Evolutionary conservation across 177 flowering plant genomes (phyloP).

Genomic region (Vitis hybrid): DNA sequence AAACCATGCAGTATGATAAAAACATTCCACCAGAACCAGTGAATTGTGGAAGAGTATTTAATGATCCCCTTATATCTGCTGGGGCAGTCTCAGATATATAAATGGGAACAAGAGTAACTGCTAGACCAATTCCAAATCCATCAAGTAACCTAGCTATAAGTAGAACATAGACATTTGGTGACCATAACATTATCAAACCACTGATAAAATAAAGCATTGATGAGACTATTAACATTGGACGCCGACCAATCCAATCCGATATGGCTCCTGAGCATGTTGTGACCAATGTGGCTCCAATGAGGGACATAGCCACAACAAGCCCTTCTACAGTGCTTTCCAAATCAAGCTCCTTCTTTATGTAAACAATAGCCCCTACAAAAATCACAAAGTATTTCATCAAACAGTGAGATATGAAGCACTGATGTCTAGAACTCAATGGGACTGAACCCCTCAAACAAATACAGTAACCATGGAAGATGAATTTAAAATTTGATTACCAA

Average conservation of each 20-base stretch:
- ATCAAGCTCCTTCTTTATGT: constrained; percentile 49
- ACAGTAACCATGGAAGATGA: background rate
- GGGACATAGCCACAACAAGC: constrained; percentile 57
- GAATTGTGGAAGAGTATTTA: constrained; percentile 71
- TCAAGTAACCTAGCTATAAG: constrained; percentile 59
- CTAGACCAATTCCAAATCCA: constrained; percentile 64
- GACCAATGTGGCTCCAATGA: constrained; percentile 57
- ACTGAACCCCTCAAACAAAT: too few relatives aligned
- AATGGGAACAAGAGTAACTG: constrained; percentile 59
- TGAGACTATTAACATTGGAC: constrained; percentile 58
- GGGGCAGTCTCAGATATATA: constrained; percentile 75
- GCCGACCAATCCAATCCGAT: constrained; percentile 61
- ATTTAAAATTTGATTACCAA: too few relatives aligned
- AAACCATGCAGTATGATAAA: constrained; percentile 58
- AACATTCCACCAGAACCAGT: constrained; percentile 62
- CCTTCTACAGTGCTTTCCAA: constrained; percentile 21
- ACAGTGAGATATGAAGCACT: too few relatives aligned
- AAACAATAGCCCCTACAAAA: constrained; percentile 52
- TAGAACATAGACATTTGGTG: constrained; percentile 60
- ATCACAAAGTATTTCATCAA: background rate
- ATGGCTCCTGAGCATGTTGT: constrained; percentile 57
- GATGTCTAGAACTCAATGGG: background rate
- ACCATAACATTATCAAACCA: constrained; percentile 61
- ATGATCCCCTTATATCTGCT: constrained; percentile 51
- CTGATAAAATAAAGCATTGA: constrained; percentile 54